Conservation (phyloP, 202 grass and related monocot genomes). For the Brachypodium distachyon region DNA sequence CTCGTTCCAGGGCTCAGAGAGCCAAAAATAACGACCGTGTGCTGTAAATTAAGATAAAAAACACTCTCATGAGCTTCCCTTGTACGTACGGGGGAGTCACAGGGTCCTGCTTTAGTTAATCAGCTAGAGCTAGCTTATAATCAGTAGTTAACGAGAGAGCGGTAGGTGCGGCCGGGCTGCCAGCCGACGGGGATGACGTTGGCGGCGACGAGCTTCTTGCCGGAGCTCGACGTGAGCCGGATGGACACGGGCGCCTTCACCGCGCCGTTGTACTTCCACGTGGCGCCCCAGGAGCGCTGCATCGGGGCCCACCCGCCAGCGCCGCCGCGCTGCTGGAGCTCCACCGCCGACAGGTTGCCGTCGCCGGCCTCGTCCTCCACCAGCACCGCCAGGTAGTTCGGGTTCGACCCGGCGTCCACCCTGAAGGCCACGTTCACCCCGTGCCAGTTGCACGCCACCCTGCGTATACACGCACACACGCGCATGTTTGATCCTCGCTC, state of each 20-base stretch:
- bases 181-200: conserved; percentile 40
- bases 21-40: no score
- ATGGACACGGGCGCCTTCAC: conserved; percentile 38
- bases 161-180: conserved; percentile 21
- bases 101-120: no score
- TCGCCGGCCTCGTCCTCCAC: conserved; percentile 51
- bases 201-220: conserved; percentile 15
- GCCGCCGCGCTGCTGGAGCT: conserved; percentile 27
- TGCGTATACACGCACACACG: no score
- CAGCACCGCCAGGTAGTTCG: conserved; percentile 51
- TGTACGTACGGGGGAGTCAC: no score
- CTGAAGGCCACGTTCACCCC: conserved; percentile 40
- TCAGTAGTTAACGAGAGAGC: conserved; percentile 24
- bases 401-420: conserved; percentile 67
- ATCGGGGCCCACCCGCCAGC: conserved; percentile 16
- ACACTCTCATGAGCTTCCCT: no score
- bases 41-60: no score
- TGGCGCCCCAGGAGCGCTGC: conserved; percentile 43
- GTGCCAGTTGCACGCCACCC: conserved; percentile 54
- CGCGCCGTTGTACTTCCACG: conserved; percentile 26
- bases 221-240: conserved; percentile 32
- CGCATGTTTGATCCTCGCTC: no score
- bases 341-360: conserved; percentile 46
- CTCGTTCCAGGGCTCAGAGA: no score
- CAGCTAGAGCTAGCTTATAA: no score